Percentiles rank a stretch among this genome's conserved stretches.
These are phyloP conservation scores for Fimicolochytrium jonesii DNA, from an alignment of 192 early-diverging fungal species.

Conservation along the genomic window DNA sequence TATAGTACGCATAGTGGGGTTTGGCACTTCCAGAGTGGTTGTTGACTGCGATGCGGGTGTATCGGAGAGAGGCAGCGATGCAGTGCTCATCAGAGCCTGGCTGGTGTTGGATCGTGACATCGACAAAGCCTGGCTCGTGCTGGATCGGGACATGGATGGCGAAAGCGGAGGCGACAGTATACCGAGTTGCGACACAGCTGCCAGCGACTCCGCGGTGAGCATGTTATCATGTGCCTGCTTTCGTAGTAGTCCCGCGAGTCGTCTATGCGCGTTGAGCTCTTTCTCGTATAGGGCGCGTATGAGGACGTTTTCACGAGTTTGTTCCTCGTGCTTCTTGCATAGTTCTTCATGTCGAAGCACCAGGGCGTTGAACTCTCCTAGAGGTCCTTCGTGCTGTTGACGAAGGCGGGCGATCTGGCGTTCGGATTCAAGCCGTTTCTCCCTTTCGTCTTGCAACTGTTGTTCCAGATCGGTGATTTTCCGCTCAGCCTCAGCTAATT, in stretches of 20 bases:
- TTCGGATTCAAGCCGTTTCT: background rate
- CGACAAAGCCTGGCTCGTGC: too few species aligned
- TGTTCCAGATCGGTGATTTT: slow-evolving; percentile 10
- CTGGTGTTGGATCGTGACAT: too few species aligned
- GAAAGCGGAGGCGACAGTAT: too few species aligned
- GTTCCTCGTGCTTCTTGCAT: slow-evolving; percentile 15
- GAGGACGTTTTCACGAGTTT: slow-evolving; percentile 5
- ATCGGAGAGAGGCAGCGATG: too few species aligned
- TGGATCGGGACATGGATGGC: too few species aligned
- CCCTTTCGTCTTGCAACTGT: background rate
- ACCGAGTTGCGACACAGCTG: too few species aligned
- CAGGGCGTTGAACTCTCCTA: slow-evolving; percentile 24
- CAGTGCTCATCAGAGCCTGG: too few species aligned
- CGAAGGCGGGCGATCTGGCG: slow-evolving; percentile 3
- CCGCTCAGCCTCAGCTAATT: slow-evolving; percentile 11
- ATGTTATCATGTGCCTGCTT: too few species aligned
- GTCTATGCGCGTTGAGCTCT: slow-evolving; percentile 14
- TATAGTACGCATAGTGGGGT: too few species aligned
- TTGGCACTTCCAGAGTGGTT: too few species aligned
- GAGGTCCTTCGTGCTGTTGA: background rate
- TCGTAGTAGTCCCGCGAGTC: background rate
- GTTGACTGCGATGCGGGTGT: too few species aligned
- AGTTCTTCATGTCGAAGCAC: slow-evolving; percentile 23
- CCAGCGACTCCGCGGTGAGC: too few species aligned
- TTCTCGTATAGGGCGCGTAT: slow-evolving; percentile 17